phyloP scores from a whole-genome alignment of 2,329 filamentous ascomycete genomes.

The Neonectria neomacrospora region DNA sequence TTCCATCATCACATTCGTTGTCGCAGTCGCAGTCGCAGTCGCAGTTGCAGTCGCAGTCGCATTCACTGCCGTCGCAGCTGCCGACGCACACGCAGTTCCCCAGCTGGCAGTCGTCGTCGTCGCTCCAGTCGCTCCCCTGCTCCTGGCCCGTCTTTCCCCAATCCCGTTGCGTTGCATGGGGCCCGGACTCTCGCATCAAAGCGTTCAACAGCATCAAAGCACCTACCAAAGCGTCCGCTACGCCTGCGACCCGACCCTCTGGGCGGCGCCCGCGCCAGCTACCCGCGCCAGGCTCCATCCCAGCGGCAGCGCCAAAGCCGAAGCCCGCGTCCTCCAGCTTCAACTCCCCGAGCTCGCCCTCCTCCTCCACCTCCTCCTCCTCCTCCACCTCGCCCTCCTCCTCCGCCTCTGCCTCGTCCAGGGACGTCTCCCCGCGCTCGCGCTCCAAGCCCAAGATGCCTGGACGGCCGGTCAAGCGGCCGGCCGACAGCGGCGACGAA shows the following conservation, averaged over 20 bases:
- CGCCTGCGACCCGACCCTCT: constrained; percentile 34
- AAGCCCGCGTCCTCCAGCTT: constrained; percentile 13
- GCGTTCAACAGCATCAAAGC: neutral
- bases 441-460: constrained; percentile 39
- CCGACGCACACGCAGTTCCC: neutral
- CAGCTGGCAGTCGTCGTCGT: neutral
- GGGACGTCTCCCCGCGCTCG: constrained; percentile 34
- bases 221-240: constrained; percentile 14
- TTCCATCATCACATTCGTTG: constrained; percentile 16
- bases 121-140: neutral
- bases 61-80: neutral
- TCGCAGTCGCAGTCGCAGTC: neutral
- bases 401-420: constrained; percentile 28
- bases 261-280: constrained; percentile 42
- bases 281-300: constrained; percentile 11
- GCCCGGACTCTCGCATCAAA: constrained; percentile 30
- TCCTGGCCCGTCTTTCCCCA: constrained; percentile 31
- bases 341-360: constrained; percentile 10
- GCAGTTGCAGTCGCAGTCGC: neutral
- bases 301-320: constrained; percentile 32
- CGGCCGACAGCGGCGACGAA: constrained; percentile 47
- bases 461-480: constrained; percentile 39
- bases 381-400: constrained; percentile 14
- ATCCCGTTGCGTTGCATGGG: constrained; percentile 34
- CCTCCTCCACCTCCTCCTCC: constrained; percentile 23